These are phyloP conservation scores for Alternaria sp. DNA, from an alignment of 2,329 filamentous ascomycete genomes.

Conservation along the genomic window DNA sequence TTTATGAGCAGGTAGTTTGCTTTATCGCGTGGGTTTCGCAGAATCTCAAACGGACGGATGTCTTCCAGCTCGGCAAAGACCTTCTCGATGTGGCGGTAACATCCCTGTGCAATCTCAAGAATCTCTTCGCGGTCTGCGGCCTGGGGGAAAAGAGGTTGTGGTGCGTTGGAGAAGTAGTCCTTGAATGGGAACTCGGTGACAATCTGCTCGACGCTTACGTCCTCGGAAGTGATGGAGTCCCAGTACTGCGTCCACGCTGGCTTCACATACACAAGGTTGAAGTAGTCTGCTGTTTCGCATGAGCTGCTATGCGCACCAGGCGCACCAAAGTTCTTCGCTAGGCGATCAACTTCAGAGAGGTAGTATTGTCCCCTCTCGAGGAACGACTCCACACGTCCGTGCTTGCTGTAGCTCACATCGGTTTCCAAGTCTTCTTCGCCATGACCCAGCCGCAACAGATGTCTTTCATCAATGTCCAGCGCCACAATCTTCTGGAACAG, in stretches of 20 bases:
- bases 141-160: conserved; percentile 81
- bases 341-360: conserved; percentile 82
- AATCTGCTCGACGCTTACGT: conserved; percentile 68
- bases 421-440: conserved; percentile 94
- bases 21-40: conserved; percentile 88
- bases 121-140: conserved; percentile 71
- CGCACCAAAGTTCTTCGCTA: conserved; percentile 84
- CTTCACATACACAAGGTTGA: conserved; percentile 88
- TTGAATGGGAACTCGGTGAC: conserved; percentile 85
- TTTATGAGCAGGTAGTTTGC: conserved; percentile 94
- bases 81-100: conserved; percentile 85
- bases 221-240: conserved; percentile 64
- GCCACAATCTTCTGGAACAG: conserved; percentile 98
- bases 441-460: conserved; percentile 89
- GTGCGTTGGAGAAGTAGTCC: conserved; percentile 83
- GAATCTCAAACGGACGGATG: conserved; percentile 92
- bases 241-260: conserved; percentile 89
- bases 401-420: conserved; percentile 88
- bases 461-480: conserved; percentile 92
- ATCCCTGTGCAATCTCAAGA: conserved; percentile 81
- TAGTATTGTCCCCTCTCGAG: conserved; percentile 83
- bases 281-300: conserved; percentile 96
- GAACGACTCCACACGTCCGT: conserved; percentile 93
- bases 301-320: conserved; percentile 95
- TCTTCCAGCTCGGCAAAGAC: conserved; percentile 94